phyloP scores from a whole-genome alignment of 2,329 filamentous ascomycete species.

The Neopestalotiopsis clavispora region DNA sequence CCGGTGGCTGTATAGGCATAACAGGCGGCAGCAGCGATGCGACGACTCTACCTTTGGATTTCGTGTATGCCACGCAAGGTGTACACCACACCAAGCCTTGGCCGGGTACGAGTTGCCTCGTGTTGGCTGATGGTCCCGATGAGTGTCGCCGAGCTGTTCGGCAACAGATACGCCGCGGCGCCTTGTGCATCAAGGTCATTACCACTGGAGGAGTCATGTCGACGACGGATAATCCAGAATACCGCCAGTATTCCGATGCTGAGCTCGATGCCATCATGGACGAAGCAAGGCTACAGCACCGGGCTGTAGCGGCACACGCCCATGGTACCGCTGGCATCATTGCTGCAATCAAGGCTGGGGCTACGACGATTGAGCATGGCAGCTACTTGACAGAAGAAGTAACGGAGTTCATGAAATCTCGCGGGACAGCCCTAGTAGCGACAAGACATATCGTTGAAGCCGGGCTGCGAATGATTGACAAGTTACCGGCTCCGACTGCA shows the following conservation, averaged over 20 bases:
- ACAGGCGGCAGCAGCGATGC: constrained; percentile 55
- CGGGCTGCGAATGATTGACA: constrained; percentile 36
- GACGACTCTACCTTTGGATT: constrained; percentile 36
- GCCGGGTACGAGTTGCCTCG: constrained; percentile 35
- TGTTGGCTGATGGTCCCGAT: constrained; percentile 49
- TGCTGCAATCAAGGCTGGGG: constrained; percentile 47
- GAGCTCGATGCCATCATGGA: constrained; percentile 49
- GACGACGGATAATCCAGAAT: constrained; percentile 45
- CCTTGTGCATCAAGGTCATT: constrained; percentile 52
- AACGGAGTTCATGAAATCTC: constrained; percentile 48
- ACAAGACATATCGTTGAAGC: constrained; percentile 48
- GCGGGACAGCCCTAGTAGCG: constrained; percentile 47
- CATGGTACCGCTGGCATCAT: constrained; percentile 53
- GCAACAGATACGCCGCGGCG: constrained; percentile 48
- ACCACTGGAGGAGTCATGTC: constrained; percentile 48
- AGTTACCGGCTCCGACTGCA: constrained; percentile 37
- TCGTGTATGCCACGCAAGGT: neutral
- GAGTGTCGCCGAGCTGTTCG: constrained; percentile 50
- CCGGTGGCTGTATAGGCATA: constrained; percentile 47
- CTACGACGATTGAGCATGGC: constrained; percentile 53
- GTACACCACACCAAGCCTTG: constrained; percentile 37
- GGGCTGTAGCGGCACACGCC: constrained; percentile 47
- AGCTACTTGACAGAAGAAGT: constrained; percentile 51
- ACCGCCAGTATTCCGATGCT: constrained; percentile 47
- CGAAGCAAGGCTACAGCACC: constrained; percentile 44